Conservation (phyloP, 2,329 filamentous ascomycete species). For the Fusarium sp. region DNA sequence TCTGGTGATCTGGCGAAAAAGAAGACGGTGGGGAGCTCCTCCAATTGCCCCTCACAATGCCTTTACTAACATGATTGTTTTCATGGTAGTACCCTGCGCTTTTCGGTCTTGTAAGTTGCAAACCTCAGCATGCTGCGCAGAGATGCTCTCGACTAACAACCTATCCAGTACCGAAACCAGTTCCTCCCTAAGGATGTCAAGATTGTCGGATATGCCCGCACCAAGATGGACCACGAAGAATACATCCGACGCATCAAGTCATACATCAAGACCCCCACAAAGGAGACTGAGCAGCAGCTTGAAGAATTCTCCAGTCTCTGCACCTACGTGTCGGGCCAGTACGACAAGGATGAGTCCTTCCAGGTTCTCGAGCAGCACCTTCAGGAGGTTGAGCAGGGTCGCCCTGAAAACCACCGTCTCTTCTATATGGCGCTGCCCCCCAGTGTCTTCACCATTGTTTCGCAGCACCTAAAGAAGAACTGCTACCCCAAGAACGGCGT, state of each 20-base stretch:
- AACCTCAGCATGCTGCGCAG: background rate
- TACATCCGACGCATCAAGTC: constrained; percentile 94
- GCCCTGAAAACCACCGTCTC: constrained; percentile 85
- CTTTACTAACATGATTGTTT: constrained; percentile 37
- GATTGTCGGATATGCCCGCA: constrained; percentile 98
- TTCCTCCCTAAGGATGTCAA: constrained; percentile 96
- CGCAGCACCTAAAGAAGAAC: constrained; percentile 95
- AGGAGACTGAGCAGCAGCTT: constrained; percentile 95
- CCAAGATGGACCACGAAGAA: constrained; percentile 98
- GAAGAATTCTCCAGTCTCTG: constrained; percentile 88
- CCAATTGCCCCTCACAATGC: constrained; percentile 21
- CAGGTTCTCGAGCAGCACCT: constrained; percentile 84
- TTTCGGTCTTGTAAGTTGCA: constrained; percentile 86
- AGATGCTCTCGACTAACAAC: constrained; percentile 17
- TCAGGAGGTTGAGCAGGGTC: constrained; percentile 82
- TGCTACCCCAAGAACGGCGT: constrained; percentile 94
- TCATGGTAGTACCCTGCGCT: constrained; percentile 84
- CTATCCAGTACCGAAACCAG: constrained; percentile 88
- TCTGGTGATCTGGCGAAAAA: constrained; percentile 99
- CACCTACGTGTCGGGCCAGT: constrained; percentile 96
- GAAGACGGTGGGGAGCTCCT: constrained; percentile 79
- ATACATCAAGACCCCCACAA: constrained; percentile 98
- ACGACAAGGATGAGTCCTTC: constrained; percentile 97
- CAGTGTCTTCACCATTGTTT: constrained; percentile 97
- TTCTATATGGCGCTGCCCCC: constrained; percentile 99